Evolutionary conservation across 176 grass and related monocot genomes (phyloP).

Genomic region (Musa beccarii): DNA sequence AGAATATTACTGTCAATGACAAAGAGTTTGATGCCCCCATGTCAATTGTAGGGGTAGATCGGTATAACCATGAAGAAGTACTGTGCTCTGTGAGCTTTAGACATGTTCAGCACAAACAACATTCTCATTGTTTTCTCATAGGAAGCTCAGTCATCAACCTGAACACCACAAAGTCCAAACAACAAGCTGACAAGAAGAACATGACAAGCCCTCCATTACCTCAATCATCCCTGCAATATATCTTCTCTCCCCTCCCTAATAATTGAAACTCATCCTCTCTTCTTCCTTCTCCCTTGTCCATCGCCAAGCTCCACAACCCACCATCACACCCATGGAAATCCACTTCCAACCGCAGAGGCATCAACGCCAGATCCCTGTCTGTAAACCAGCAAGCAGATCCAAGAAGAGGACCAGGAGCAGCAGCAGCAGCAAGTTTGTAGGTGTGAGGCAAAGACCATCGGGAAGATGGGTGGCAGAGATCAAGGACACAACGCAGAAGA

Average conservation of each 20-base stretch:
- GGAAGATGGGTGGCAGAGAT: conserved; percentile 96
- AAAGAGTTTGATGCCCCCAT: not conserved
- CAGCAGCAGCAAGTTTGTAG: conserved; percentile 59
- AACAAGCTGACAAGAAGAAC: not conserved
- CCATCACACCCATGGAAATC: conserved; percentile 46
- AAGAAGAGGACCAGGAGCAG: conserved; percentile 48
- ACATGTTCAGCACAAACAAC: not conserved
- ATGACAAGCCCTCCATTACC: not conserved
- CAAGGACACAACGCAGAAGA: conserved; percentile 93
- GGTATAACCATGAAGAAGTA: too few relatives aligned
- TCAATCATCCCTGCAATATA: not conserved
- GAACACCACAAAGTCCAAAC: not conserved
- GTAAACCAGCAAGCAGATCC: conserved; percentile 34
- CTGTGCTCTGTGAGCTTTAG: too few relatives aligned
- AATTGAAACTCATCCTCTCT: not conserved
- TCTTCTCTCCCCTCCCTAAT: not conserved
- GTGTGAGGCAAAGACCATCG: conserved; percentile 79
- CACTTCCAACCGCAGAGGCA: conserved; percentile 51
- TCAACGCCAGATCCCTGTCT: not conserved
- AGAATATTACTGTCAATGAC: not conserved
- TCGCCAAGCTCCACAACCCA: not conserved
- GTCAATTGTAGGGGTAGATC: not conserved
- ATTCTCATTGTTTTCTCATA: not conserved
- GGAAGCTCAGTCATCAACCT: not conserved
- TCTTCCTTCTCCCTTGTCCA: too few relatives aligned